Percentiles rank a stretch among this genome's conserved stretches.
Evolutionary conservation across 164 flowering plant species (phyloP).

Genomic region (Stephania cephalantha): DNA sequence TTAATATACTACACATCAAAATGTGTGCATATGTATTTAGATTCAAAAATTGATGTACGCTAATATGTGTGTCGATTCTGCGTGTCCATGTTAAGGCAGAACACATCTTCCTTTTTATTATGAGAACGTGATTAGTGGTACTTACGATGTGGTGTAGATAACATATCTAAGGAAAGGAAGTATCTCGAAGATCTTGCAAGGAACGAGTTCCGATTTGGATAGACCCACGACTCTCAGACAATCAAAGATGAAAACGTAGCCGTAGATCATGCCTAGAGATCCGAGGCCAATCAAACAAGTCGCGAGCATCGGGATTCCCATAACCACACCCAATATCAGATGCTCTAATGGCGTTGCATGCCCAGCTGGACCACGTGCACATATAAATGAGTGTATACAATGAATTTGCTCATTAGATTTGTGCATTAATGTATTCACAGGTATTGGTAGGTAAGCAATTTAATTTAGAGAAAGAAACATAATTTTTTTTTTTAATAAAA

Average conservation of each 20-base stretch:
- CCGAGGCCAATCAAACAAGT: slow-evolving; percentile 47
- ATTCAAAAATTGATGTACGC: too few relatives aligned
- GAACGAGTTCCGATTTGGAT: slow-evolving; percentile 60
- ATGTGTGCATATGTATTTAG: too few relatives aligned
- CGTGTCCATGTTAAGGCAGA: too few relatives aligned
- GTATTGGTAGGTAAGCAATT: neutral
- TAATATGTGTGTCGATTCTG: too few relatives aligned
- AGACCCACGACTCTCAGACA: slow-evolving; percentile 75
- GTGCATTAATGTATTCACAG: neutral
- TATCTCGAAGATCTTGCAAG: slow-evolving; percentile 41
- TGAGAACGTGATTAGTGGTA: neutral
- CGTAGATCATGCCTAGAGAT: slow-evolving; percentile 43
- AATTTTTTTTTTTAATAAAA: neutral
- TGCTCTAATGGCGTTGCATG: slow-evolving; percentile 70
- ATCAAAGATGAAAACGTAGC: slow-evolving; percentile 59
- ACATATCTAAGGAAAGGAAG: slow-evolving; percentile 65
- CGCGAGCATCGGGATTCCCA: slow-evolving; percentile 58
- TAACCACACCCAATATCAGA: slow-evolving; percentile 34
- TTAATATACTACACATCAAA: too few relatives aligned
- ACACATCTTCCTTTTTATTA: too few relatives aligned
- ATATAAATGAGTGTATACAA: too few relatives aligned
- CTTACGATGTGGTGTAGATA: slow-evolving; percentile 80
- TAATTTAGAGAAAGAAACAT: neutral
- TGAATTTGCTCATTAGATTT: neutral
- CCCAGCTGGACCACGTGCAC: slow-evolving; percentile 49